Evolutionary conservation across 139 green algal genomes (phyloP).

Genomic region (Ostreobium quekettii): DNA sequence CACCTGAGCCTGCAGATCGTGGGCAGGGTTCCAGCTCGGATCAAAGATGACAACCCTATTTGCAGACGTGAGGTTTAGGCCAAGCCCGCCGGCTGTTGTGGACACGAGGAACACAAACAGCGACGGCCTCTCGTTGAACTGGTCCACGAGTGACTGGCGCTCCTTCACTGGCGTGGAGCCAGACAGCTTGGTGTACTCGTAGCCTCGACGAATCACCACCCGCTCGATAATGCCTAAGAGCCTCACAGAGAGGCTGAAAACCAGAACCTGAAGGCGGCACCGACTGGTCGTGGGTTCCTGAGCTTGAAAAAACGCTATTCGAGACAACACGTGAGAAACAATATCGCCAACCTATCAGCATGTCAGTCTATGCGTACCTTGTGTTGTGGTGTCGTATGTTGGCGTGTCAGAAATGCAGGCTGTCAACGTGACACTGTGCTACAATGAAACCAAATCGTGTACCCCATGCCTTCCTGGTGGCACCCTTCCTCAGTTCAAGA

Average conservation of each 20-base stretch:
- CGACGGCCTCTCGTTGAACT: slow-evolving; percentile 48
- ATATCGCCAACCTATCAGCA: no score
- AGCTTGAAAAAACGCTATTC: background rate
- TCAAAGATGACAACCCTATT: slow-evolving; percentile 69
- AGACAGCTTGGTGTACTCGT: slow-evolving; percentile 39
- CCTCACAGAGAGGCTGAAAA: slow-evolving; percentile 51
- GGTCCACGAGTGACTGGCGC: slow-evolving; percentile 42
- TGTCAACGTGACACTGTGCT: no score
- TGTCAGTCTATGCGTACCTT: no score
- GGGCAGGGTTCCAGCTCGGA: slow-evolving; percentile 52
- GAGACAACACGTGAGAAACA: no score
- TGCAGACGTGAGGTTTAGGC: slow-evolving; percentile 65
- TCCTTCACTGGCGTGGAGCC: slow-evolving; percentile 32
- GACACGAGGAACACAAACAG: slow-evolving; percentile 52
- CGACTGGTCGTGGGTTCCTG: background rate
- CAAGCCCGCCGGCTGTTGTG: slow-evolving; percentile 46
- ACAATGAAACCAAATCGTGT: no score
- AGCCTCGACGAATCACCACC: slow-evolving; percentile 29
- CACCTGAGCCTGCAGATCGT: slow-evolving; percentile 35
- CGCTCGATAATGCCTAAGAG: slow-evolving; percentile 53
- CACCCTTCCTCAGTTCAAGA: no score
- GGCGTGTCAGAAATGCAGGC: no score
- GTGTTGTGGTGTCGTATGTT: no score
- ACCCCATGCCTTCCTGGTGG: no score
- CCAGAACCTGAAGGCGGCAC: slow-evolving; percentile 62